Base-by-base conservation (phyloP, 2,329 filamentous ascomycete genomes). In the Cladobotryum protrusum region DNA sequence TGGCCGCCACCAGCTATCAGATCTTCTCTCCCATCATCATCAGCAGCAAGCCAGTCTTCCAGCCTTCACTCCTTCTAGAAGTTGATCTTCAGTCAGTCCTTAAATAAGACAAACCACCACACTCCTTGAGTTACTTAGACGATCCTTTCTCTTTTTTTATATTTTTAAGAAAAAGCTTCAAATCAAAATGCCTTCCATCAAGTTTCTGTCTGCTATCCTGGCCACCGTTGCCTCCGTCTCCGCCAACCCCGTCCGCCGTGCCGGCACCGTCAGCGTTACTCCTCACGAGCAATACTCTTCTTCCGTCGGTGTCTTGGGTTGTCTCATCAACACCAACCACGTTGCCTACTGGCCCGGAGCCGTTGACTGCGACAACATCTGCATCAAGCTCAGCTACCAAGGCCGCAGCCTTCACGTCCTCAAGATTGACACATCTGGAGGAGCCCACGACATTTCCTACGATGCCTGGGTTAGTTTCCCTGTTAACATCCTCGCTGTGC, bases 281-380 rank as follows among this genome's bases (percentile, higher is more conserved):
- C 79, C 79, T 32, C 79, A 83, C 61, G 75, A 75, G 54, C 65
- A 68, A 57, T 83, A 73, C 68, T 78, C 75, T 2, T 79, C 76
- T 14, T 79, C 77, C 4, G 64, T 81, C 53, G 79, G 79, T 43
- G 79, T 81, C 4, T 65, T 80, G 6, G 79, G 79, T 45, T 82
- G 79, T 73, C 77, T 80, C 64, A 72, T 83, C 63, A 64, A 82
- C 67, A 80, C 73, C 54, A 75, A 82, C 70, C 77, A 78, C 39
- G 72, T 82, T 36, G 79, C 79, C 54, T 83, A 83, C 72, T 83
- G 77, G 76, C 80, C 80, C 6, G 60, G 59, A 19, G 61, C 68
- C 4, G 69, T 78, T 43, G 70, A 71, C 67, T 83, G 79, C 69
- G 67, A 74, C 67, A 71, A 77, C 61, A 71, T 82, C 57, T 83